Evolutionary conservation across 2,329 filamentous ascomycete species (phyloP).

Genomic region (Cytospora schulzeri): DNA sequence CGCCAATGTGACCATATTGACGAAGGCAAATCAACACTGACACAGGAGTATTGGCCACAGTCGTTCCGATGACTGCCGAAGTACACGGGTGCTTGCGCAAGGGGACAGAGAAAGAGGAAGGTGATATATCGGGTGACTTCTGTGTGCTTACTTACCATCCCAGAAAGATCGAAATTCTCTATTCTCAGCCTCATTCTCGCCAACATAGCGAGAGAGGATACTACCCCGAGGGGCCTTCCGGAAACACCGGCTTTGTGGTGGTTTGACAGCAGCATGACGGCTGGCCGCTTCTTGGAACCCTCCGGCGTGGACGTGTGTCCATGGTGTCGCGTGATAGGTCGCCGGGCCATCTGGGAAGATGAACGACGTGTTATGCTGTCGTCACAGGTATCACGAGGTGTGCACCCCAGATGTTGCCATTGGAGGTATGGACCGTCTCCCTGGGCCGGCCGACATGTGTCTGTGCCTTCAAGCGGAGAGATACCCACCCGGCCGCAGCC

Average conservation of each 20-base stretch:
- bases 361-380: slow-evolving; percentile 8
- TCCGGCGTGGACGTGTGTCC: not conserved
- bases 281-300: slow-evolving; percentile 4
- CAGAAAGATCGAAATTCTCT: not conserved
- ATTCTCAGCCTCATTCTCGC: not conserved
- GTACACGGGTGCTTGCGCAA: not conserved
- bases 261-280: slow-evolving; percentile 12
- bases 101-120: not conserved
- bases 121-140: not conserved
- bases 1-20: not conserved
- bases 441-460: slow-evolving; percentile 1
- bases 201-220: not conserved
- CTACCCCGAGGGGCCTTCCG: not conserved
- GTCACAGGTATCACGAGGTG: slow-evolving; percentile 19
- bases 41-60: not conserved
- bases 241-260: slow-evolving; percentile 10
- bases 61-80: not conserved
- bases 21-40: not conserved
- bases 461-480: not conserved
- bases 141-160: not conserved
- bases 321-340: slow-evolving; percentile 1
- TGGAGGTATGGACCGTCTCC: slow-evolving; percentile 18
- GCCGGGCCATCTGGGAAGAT: not conserved
- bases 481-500: slow-evolving; percentile 2
- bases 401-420: slow-evolving; percentile 14